phyloP scores from a whole-genome alignment of 2,329 filamentous ascomycete species.

The Fusarium globosum region DNA sequence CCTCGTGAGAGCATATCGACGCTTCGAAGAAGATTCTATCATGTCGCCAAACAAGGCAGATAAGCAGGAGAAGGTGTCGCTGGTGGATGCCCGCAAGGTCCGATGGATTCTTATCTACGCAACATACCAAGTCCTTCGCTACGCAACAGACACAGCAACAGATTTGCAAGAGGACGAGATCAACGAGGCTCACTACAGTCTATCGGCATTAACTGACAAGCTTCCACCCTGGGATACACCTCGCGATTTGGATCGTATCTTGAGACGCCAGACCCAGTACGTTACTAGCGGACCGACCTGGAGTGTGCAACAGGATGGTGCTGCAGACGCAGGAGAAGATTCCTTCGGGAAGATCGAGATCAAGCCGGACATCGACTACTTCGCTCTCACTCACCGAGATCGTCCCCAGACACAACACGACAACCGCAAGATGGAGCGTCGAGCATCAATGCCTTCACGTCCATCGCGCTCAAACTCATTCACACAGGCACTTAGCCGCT shows the following conservation, averaged over 20 bases:
- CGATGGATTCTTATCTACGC: conserved; percentile 83
- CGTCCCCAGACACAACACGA: conserved; percentile 12
- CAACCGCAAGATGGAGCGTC: conserved; percentile 29
- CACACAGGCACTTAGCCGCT: conserved; percentile 46
- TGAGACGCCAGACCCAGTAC: conserved; percentile 47
- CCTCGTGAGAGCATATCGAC: conserved; percentile 75
- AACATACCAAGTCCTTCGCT: conserved; percentile 76
- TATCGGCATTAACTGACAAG: conserved; percentile 56
- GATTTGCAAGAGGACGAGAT: conserved; percentile 71
- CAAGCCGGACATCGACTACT: conserved; percentile 67
- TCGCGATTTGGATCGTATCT: conserved; percentile 42
- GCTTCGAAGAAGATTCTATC: conserved; percentile 73
- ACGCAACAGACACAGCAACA: conserved; percentile 68
- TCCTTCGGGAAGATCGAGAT: conserved; percentile 53
- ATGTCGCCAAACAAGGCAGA: conserved; percentile 63
- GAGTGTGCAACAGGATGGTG: conserved; percentile 17
- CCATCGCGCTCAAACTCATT: conserved; percentile 48
- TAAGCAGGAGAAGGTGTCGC: conserved; percentile 62
- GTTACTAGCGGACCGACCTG: conserved; percentile 22
- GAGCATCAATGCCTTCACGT: conserved; percentile 32
- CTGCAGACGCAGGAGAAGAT: conserved; percentile 8
- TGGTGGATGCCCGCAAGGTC: conserved; percentile 78
- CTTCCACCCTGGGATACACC: conserved; percentile 60
- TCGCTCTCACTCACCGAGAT: conserved; percentile 55
- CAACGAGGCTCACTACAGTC: conserved; percentile 66